Evolutionary conservation across 164 flowering plant genomes (phyloP), one percentile per base, ranked within the genome.

Genomic region (Macadamia tetraphylla): DNA sequence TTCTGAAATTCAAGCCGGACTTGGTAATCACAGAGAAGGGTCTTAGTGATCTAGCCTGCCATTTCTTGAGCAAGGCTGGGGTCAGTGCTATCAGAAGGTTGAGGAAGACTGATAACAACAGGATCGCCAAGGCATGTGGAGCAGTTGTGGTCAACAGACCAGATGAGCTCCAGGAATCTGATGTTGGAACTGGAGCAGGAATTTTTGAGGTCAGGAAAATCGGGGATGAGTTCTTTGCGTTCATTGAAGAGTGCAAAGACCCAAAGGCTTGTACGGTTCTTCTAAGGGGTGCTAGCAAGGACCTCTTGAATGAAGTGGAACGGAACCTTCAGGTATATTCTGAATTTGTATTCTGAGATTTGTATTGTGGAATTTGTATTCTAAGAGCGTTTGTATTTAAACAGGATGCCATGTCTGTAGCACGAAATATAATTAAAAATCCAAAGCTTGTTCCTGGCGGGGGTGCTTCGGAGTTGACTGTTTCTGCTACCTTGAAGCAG

Each of bases 381-480:
- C 51, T 46, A 46, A 46, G 51, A 46, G 1, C 10, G 30, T 10
- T 18, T 46, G 23, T 63, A 23, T 23, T 29, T 64, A 18, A 44
- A 52, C 79, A 94, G 98, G 98, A 94, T 87, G 98, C 97, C 31
- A 83, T 92, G 97, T 86, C 87, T 59, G 98, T 92, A 8, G 95
- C 98, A 70, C 84, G 95, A 70, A 94, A 94, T 79, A 92, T 94
- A 29, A 72, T 94, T 23, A 92, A 92, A 72, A 86, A 94, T 74
- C 98, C 98, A 12, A 92, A 89, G 74, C 92, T 94, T 77, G 88
- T 94, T 73, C 98, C 97, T 75, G 97, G 98, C 52, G 98, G 98
- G 62, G 97, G 98, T 68, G 98, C 97, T 30, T 77, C 98, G 2
- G 98, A 94, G 74, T 70, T 94, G 66, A 92, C 98, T 71, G 98